These are phyloP conservation scores for Meripilus lineatus DNA, from an alignment of 1,284 basidiomycete genomes.

Conservation along the genomic window DNA sequence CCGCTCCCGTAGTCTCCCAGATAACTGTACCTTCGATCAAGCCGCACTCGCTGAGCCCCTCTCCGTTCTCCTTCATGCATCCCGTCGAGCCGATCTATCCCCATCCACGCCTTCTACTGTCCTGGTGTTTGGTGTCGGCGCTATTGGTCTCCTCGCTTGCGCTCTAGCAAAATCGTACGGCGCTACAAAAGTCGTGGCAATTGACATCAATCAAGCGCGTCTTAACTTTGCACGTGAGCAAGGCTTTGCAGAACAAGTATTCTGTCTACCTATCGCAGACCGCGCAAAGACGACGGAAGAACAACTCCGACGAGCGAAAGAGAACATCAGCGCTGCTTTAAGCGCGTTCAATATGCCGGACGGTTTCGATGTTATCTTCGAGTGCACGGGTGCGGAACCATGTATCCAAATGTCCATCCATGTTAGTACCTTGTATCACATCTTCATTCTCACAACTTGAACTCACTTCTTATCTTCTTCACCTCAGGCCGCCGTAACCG, in stretches of 20 bases:
- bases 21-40: constrained; percentile 68
- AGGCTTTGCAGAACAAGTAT: constrained; percentile 74
- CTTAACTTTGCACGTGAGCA: constrained; percentile 71
- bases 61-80: constrained; percentile 84
- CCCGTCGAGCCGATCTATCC: constrained; percentile 66
- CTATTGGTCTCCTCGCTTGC: constrained; percentile 88
- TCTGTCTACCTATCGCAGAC: constrained; percentile 54
- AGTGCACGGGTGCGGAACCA: constrained; percentile 91
- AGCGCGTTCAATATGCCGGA: constrained; percentile 54
- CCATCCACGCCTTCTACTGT: constrained; percentile 53
- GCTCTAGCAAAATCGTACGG: constrained; percentile 72
- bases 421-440: constrained; percentile 50
- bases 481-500: constrained; percentile 68
- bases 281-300: constrained; percentile 54
- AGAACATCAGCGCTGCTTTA: constrained; percentile 50
- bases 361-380: constrained; percentile 90
- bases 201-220: constrained; percentile 82
- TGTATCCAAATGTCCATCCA: constrained; percentile 87
- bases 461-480: background rate
- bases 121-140: constrained; percentile 87
- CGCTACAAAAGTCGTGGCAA: constrained; percentile 66
- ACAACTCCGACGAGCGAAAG: constrained; percentile 63
- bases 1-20: constrained; percentile 60
- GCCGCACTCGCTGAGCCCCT: constrained; percentile 91
- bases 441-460: background rate